Evolutionary conservation across 164 flowering plant species (phyloP).

Genomic region (Litsea cubeba): DNA sequence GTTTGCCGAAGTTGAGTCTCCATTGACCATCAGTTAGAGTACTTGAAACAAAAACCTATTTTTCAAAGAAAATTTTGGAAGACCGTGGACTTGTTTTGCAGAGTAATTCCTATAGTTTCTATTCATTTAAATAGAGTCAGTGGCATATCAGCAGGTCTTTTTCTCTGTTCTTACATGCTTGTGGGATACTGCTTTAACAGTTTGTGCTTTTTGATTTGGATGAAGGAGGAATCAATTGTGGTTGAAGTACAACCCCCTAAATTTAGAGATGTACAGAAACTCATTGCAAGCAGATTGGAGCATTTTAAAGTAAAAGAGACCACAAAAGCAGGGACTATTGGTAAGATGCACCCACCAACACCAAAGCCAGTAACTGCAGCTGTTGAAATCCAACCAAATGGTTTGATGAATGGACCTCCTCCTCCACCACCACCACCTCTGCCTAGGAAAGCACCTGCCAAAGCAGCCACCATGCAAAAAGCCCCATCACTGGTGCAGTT

Average conservation of each 20-base stretch:
- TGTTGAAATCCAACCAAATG: constrained; percentile 9
- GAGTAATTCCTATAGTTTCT: neutral
- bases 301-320: constrained; percentile 18
- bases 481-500: constrained; percentile 40
- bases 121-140: neutral
- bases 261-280: constrained; percentile 47
- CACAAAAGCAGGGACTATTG: constrained; percentile 9
- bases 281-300: constrained; percentile 43
- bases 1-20: too few relatives aligned
- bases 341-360: constrained; percentile 16
- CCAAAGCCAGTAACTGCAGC: constrained; percentile 5
- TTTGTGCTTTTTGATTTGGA: neutral
- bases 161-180: neutral
- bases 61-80: too few relatives aligned
- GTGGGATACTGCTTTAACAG: neutral
- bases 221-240: constrained; percentile 26
- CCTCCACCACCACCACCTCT: constrained; percentile 35
- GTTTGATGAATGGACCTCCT: constrained; percentile 8
- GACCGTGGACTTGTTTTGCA: neutral
- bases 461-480: constrained; percentile 25
- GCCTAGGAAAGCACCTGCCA: constrained; percentile 12
- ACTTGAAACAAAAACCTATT: neutral
- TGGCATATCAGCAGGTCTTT: neutral
- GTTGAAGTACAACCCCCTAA: constrained; percentile 26
- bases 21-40: neutral